phyloP scores from a whole-genome alignment of 495 filamentous ascomycete genomes.

The Trichoderma asperelloides region DNA sequence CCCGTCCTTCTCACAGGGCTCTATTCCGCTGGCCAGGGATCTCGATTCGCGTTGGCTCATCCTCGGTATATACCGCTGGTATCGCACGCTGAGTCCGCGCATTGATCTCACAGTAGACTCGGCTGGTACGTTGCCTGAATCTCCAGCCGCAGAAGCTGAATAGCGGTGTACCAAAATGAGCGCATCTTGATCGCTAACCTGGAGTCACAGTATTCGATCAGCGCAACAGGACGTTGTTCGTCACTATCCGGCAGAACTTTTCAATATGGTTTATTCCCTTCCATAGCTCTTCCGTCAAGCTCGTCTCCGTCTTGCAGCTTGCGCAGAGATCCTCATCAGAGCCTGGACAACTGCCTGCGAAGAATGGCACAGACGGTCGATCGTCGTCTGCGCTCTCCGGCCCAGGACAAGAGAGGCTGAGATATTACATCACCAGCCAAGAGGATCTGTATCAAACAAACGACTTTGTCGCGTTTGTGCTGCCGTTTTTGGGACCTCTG shows the following conservation, averaged over 20 bases:
- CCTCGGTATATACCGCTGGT: constrained; percentile 70
- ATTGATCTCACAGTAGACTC: constrained; percentile 63
- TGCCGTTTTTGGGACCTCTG: constrained; percentile 36
- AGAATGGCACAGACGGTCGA: constrained; percentile 12
- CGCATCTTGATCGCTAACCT: neutral
- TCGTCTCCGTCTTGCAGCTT: constrained; percentile 67
- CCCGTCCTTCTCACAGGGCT: constrained; percentile 39
- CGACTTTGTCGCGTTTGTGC: constrained; percentile 65
- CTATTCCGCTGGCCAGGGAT: constrained; percentile 35
- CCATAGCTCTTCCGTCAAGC: constrained; percentile 53
- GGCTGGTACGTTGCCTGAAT: constrained; percentile 41
- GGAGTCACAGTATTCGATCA: constrained; percentile 54
- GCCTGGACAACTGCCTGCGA: neutral
- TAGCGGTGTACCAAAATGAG: neutral
- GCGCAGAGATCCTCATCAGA: constrained; percentile 17
- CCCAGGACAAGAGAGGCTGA: constrained; percentile 15
- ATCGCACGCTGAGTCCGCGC: constrained; percentile 71
- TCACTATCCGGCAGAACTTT: constrained; percentile 63
- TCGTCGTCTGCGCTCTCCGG: constrained; percentile 2
- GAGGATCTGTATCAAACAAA: constrained; percentile 78
- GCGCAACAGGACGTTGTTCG: constrained; percentile 54
- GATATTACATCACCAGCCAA: constrained; percentile 63
- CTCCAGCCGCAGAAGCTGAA: neutral
- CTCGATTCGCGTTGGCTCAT: constrained; percentile 53
- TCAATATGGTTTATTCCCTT: constrained; percentile 69